Evolutionary conservation across 176 grass and related monocot genomes (phyloP), one percentile per base, ranked within the genome.

Genomic region (Bolboschoenus planiculmis): DNA sequence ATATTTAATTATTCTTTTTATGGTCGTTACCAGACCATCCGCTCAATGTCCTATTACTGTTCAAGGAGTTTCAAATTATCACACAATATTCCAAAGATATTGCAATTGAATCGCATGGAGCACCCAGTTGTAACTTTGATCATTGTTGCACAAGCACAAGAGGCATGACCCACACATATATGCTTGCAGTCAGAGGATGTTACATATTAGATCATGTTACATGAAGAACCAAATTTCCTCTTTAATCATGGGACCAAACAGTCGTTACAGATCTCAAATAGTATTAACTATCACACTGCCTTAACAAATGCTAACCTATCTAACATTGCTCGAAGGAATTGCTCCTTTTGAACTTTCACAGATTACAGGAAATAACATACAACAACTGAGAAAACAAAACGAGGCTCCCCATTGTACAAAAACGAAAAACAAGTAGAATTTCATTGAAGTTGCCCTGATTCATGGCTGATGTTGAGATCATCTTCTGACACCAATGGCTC

Each of bases 231-330:
- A 62, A 24, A 81, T 58, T 81, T 39, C n/a, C 55, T 62, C 78
- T 81, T 81, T 61, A 81, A 62, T 81, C n/a, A 81, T 4, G 2
- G 16, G 18, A 26, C 3, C 26, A 29, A 60, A 78, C 11, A 79
- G 23, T 64, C 29, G 23, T 63, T 64, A 81, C 79, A 63, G 33
- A 63, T 46, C 4, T 62, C 34, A 29, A 36, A 64, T 31, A 44
- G 30, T 50, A 81, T n/a, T 61, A 81, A 81, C 79, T 44, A 81
- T 81, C 58, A 81, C 79, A 81, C 79, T 61, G 31, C 36, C 79
- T 64, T 81, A 64, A 81, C 31, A 57, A 63, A 61, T 48, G 37
- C 79, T 81, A 81, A 15, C 58, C 55, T 60, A 81, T 81, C 79
- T 60, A 61, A 55, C 77, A 58, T 36, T 48, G 40, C 70, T 48